A percentile compares a stretch with the other conserved stretches of the same genome.
phyloP scores from a whole-genome alignment of 306 rosid species.

The Astragalus membranaceus region DNA sequence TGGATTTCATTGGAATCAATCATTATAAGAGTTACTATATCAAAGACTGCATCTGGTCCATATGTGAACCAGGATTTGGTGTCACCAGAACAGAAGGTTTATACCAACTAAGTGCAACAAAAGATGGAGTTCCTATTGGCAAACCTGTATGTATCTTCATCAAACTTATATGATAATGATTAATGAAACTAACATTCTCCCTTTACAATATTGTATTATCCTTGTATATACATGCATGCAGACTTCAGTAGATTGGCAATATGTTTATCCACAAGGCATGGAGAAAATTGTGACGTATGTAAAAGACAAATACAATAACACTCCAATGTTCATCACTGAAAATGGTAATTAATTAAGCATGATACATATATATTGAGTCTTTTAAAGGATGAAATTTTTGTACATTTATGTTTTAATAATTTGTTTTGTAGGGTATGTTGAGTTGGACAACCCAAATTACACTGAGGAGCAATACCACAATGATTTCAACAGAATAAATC shows the following conservation, averaged over 20 bases:
- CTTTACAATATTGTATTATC: too few relatives aligned
- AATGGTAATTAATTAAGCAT: constrained; percentile 49
- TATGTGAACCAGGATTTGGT: constrained; percentile 42
- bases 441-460: neutral
- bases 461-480: constrained; percentile 5
- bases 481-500: constrained; percentile 14
- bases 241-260: constrained; percentile 36
- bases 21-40: constrained; percentile 37
- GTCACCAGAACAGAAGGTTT: constrained; percentile 49
- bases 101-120: constrained; percentile 11
- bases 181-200: neutral
- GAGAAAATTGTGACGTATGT: constrained; percentile 39
- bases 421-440: constrained; percentile 4
- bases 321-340: constrained; percentile 56
- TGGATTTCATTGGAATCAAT: constrained; percentile 61
- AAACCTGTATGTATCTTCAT: constrained; percentile 22
- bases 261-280: constrained; percentile 53
- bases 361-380: too few relatives aligned
- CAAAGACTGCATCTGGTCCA: constrained; percentile 46
- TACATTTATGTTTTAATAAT: neutral
- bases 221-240: constrained; percentile 13
- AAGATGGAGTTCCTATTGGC: constrained; percentile 33
- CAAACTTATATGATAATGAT: neutral
- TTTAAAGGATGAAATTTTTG: neutral
- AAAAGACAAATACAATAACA: constrained; percentile 46